phyloP scores from a whole-genome alignment of 139 green algal genomes.

The Spirogloea muscicola region DNA sequence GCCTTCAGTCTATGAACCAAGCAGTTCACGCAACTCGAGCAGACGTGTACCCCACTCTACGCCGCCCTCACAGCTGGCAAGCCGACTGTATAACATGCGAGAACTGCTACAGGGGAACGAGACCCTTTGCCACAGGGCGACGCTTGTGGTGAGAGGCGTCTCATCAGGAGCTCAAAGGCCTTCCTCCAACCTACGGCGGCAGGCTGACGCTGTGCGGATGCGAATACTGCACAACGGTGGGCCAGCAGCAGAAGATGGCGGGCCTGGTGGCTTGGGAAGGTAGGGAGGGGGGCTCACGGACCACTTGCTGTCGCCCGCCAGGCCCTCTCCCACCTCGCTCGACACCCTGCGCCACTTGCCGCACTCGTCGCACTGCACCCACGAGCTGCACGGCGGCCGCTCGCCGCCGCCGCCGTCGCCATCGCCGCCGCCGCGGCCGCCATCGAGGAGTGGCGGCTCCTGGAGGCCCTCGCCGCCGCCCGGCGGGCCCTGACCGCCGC shows the following conservation, averaged over 20 bases:
- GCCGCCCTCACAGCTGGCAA: not conserved
- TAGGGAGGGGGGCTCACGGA: no score
- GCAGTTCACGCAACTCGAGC: not conserved
- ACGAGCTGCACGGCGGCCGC: no score
- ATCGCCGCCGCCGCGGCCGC: no score
- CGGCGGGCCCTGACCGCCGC: no score
- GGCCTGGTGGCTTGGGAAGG: no score
- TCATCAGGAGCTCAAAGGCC: not conserved
- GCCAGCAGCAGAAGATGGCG: not conserved
- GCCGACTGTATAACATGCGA: not conserved
- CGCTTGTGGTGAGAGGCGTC: not conserved
- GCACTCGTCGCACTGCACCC: slow-evolving; percentile 16
- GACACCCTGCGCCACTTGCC: slow-evolving; percentile 9
- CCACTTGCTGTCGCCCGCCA: not conserved
- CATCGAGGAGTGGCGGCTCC: no score
- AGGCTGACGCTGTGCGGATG: not conserved
- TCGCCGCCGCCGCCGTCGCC: no score
- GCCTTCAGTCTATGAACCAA: not conserved
- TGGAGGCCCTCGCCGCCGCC: no score
- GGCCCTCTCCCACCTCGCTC: not conserved
- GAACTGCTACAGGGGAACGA: not conserved
- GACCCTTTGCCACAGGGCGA: no score
- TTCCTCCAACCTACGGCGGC: not conserved
- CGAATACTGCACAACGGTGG: not conserved
- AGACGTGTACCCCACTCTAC: not conserved